phyloP scores from a whole-genome alignment of 192 early-diverging fungal species.

The Podila minutissima region DNA sequence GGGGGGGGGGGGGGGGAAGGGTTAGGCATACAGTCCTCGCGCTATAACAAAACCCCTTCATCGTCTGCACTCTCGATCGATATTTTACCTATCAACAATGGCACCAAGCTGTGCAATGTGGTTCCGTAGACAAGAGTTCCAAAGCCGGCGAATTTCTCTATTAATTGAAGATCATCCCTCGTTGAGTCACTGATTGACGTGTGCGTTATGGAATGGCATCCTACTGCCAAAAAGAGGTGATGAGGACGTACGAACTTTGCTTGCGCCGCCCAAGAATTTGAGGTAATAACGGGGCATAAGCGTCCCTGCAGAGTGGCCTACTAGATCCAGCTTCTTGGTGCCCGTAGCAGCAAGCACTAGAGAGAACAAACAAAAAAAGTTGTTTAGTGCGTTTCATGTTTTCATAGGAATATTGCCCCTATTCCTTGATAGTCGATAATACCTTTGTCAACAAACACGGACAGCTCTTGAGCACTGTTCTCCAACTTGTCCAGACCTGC shows the following conservation, averaged over 20 bases:
- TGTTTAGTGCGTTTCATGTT: not conserved
- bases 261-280: constrained; percentile 26
- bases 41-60: too few species aligned
- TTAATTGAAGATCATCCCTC: not conserved
- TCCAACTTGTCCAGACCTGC: constrained; percentile 15
- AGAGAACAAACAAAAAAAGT: not conserved
- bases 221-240: too few species aligned
- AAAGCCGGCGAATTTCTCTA: constrained; percentile 38
- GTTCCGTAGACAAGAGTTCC: constrained; percentile 19
- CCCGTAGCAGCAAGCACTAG: not conserved
- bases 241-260: constrained; percentile 33
- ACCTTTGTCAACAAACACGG: constrained; percentile 15
- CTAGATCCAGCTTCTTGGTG: not conserved
- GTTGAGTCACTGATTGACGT: not conserved
- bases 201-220: too few species aligned
- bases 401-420: not conserved
- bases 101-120: too few species aligned
- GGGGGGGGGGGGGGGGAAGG: too few species aligned
- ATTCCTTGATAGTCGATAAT: not conserved
- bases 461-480: constrained; percentile 18
- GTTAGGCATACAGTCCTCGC: not conserved
- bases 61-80: too few species aligned
- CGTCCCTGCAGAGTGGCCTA: constrained; percentile 9
- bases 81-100: too few species aligned
- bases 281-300: constrained; percentile 42